Conservation (phyloP, 257 asterid genomes). For the Eustoma russellianum region DNA sequence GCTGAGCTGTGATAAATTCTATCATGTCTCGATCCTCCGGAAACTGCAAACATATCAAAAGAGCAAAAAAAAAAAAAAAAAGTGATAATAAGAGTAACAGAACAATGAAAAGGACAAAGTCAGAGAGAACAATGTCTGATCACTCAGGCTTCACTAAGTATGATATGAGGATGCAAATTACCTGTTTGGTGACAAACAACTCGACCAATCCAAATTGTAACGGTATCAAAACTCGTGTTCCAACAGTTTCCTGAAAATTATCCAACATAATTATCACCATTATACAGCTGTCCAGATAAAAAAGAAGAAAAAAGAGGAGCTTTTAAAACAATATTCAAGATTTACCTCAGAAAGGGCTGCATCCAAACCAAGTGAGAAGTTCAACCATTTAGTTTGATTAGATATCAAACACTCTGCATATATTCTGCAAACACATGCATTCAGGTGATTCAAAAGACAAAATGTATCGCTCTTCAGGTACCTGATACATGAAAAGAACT, state of each 20-base stretch:
- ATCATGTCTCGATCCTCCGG: constrained; percentile 55
- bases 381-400: constrained; percentile 65
- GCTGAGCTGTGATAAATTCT: constrained; percentile 44
- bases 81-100: no score
- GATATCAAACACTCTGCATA: constrained; percentile 50
- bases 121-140: not conserved
- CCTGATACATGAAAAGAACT: not conserved
- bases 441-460: no score
- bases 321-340: no score
- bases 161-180: constrained; percentile 7
- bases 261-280: not conserved
- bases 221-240: constrained; percentile 63
- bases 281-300: no score
- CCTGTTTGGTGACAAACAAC: constrained; percentile 54
- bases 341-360: constrained; percentile 38
- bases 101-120: not conserved
- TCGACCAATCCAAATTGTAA: constrained; percentile 55
- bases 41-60: constrained; percentile 27
- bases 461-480: not conserved
- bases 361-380: constrained; percentile 42
- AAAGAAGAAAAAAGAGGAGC: no score
- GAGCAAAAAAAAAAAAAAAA: no score
- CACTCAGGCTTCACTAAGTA: no score
- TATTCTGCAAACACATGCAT: constrained; percentile 27
- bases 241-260: constrained; percentile 39